Evolutionary conservation across 257 asterid genomes (phyloP).

Genomic region (Capsicum rhomboideum): DNA sequence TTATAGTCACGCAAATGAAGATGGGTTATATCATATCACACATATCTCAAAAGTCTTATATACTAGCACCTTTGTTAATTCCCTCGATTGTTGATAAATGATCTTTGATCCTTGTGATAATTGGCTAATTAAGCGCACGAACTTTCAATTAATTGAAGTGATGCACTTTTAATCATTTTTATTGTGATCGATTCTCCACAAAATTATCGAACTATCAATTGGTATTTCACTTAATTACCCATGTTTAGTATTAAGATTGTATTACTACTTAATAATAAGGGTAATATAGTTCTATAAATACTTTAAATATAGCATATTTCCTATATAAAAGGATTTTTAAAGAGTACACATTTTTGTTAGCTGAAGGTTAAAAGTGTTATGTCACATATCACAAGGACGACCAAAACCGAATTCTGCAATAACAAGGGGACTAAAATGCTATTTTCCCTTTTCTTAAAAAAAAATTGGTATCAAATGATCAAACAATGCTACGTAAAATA

Average conservation of each 20-base stretch:
- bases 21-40: too few species aligned
- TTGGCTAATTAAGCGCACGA: neutral
- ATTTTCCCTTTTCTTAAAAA: neutral
- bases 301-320: neutral
- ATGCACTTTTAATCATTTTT: neutral
- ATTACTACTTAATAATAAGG: rapidly evolving
- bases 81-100: neutral
- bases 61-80: too few species aligned
- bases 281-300: neutral
- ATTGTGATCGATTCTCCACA: neutral
- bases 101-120: neutral
- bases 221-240: neutral
- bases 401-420: neutral
- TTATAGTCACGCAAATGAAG: too few species aligned
- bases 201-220: neutral
- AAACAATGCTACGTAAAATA: neutral
- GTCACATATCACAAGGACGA: neutral
- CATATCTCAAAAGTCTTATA: too few species aligned
- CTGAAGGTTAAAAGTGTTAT: neutral
- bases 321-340: neutral
- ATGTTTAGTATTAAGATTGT: neutral
- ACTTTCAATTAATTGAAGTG: neutral
- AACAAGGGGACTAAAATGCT: neutral
- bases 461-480: neutral
- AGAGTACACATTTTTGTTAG: neutral